These are phyloP conservation scores for Cladosporium austrohemisphaericum DNA, from an alignment of 2,329 filamentous ascomycete species.

Conservation along the genomic window DNA sequence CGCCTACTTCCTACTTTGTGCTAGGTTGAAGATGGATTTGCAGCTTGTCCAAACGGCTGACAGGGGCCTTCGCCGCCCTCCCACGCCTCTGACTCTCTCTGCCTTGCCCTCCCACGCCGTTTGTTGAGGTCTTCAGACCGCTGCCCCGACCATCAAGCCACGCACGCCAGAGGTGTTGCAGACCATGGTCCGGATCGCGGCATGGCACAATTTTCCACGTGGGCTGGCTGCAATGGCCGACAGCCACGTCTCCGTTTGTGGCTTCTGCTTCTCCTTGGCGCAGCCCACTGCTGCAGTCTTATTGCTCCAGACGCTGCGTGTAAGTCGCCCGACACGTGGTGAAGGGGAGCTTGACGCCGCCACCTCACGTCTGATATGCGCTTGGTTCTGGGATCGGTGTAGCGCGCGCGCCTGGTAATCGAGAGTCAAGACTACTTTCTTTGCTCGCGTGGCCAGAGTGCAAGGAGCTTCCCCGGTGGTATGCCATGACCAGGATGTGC, in stretches of 20 bases:
- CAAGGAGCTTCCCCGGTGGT: no score
- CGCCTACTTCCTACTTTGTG: no score
- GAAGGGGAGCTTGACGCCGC: conserved; percentile 4
- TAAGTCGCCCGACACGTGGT: conserved; percentile 2
- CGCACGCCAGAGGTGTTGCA: not conserved
- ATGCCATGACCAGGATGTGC: no score
- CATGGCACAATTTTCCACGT: conserved; percentile 1
- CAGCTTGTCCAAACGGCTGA: not conserved
- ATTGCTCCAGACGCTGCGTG: conserved; percentile 3
- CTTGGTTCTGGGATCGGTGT: no score
- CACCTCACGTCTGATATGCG: no score
- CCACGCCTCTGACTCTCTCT: conserved; percentile 9
- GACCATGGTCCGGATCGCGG: not conserved
- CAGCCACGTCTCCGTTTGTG: not conserved
- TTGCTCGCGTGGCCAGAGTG: no score
- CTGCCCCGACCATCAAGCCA: not conserved
- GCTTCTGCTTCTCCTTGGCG: not conserved
- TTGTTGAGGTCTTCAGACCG: conserved; percentile 6
- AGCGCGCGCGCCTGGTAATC: no score
- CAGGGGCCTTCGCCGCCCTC: conserved; percentile 4
- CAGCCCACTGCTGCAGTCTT: not conserved
- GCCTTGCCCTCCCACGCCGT: not conserved
- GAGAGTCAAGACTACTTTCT: no score
- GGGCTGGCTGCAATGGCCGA: conserved; percentile 1
- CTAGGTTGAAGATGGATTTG: no score